Evolutionary conservation across 805 yeast species (phyloP).

Genomic region (Metschnikowia noctiluminum): DNA sequence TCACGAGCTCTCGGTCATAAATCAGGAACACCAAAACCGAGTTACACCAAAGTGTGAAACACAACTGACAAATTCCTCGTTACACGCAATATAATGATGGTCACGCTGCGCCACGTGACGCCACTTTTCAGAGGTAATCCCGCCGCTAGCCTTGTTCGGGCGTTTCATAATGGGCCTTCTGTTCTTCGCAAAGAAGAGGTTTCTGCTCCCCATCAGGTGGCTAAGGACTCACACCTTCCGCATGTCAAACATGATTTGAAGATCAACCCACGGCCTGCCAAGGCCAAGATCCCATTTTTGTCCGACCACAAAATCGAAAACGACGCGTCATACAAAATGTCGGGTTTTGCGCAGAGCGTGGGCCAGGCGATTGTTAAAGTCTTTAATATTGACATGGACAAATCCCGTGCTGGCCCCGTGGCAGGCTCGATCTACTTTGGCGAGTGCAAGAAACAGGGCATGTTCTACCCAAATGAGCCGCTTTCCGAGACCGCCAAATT

Average conservation of each 20-base stretch:
- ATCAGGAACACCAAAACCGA: too few species aligned
- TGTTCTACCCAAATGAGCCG: conserved; percentile 71
- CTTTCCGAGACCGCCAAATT: conserved; percentile 71
- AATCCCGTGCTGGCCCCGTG: conserved; percentile 86
- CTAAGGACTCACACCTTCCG: conserved; percentile 41
- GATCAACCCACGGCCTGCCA: conserved; percentile 35
- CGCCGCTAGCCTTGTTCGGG: neutral
- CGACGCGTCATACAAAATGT: conserved; percentile 35
- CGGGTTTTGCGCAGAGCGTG: conserved; percentile 38
- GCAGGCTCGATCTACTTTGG: conserved; percentile 88
- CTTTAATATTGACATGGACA: conserved; percentile 86
- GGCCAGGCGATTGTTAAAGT: conserved; percentile 62
- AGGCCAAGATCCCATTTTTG: conserved; percentile 35
- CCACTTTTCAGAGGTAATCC: neutral
- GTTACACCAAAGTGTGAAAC: too few species aligned
- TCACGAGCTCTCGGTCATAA: too few species aligned
- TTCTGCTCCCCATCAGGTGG: conserved; percentile 34
- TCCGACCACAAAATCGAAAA: conserved; percentile 38
- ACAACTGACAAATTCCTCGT: too few species aligned
- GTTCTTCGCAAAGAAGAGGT: conserved; percentile 23
- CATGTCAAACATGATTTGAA: conserved; percentile 30
- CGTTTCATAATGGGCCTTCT: conserved; percentile 13
- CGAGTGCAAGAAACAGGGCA: conserved; percentile 81
- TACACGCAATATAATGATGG: neutral
- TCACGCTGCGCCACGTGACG: conserved; percentile 1